These are phyloP conservation scores for Saprolegnia diclina DNA, from an alignment of 352 stramenopile species.

Conservation along the genomic window DNA sequence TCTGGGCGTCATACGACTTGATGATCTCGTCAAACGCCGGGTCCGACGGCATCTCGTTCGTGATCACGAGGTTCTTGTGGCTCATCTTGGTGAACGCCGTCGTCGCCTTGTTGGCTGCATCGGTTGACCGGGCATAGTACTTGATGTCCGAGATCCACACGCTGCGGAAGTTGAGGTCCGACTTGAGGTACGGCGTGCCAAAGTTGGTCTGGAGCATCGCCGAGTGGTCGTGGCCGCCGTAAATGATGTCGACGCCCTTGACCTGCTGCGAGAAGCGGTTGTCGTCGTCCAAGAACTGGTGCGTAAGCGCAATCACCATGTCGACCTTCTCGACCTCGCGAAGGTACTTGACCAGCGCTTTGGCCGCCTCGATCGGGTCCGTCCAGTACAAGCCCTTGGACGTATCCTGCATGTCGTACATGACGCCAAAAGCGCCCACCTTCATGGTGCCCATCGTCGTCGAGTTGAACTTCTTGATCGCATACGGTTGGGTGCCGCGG, in stretches of 20 bases:
- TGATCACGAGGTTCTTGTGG: constrained; percentile 49
- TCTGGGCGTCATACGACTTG: constrained; percentile 37
- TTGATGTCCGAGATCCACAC: constrained; percentile 58
- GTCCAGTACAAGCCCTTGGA: constrained; percentile 60
- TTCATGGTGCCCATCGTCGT: constrained; percentile 41
- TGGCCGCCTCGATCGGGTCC: constrained; percentile 53
- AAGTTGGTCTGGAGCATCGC: constrained; percentile 71
- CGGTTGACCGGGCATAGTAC: constrained; percentile 42
- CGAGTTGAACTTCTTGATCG: constrained; percentile 46
- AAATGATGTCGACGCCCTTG: constrained; percentile 54
- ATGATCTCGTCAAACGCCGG: constrained; percentile 45
- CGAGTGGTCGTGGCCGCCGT: constrained; percentile 64
- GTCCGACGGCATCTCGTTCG: constrained; percentile 53
- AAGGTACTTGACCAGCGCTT: constrained; percentile 43
- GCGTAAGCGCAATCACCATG: constrained; percentile 67
- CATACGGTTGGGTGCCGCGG: constrained; percentile 43
- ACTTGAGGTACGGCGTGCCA: constrained; percentile 65
- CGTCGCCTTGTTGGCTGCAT: constrained; percentile 37
- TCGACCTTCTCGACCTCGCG: constrained; percentile 43
- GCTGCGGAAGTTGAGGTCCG: constrained; percentile 64
- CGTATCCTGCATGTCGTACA: constrained; percentile 70
- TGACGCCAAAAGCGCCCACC: constrained; percentile 64
- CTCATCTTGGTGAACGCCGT: constrained; percentile 40
- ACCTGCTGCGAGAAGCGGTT: constrained; percentile 67
- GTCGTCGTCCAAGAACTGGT: constrained; percentile 64